phyloP scores from a whole-genome alignment of 2,329 filamentous ascomycete genomes.

The Xenoacremonium recifei region DNA sequence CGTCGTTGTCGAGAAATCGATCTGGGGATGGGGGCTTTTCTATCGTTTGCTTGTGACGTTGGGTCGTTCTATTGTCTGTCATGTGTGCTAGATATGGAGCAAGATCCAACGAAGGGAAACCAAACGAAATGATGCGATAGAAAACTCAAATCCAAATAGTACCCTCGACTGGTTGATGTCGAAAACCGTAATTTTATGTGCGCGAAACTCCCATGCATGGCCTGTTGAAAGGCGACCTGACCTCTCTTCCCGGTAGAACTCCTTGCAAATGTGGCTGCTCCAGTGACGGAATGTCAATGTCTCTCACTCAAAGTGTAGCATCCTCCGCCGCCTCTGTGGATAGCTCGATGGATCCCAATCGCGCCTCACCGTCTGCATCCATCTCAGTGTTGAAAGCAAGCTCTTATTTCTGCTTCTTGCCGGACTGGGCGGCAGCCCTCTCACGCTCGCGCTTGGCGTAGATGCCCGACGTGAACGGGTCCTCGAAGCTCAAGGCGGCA shows the following conservation, averaged over 20 bases:
- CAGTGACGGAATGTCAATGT: conserved; percentile 7
- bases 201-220: conserved; percentile 22
- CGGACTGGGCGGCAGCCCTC: conserved; percentile 51
- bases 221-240: conserved; percentile 28
- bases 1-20: no score
- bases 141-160: conserved; percentile 1
- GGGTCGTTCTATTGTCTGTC: neutral
- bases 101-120: no score
- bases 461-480: conserved; percentile 91
- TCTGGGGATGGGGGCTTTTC: no score
- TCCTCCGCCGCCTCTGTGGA: conserved; percentile 1
- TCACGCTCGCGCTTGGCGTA: conserved; percentile 79
- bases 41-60: neutral
- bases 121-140: no score
- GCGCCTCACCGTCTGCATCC: conserved; percentile 8
- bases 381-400: conserved; percentile 4
- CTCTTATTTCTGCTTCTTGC: conserved; percentile 52
- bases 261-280: conserved; percentile 13
- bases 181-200: conserved; percentile 19
- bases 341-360: conserved; percentile 2
- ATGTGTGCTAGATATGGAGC: conserved; percentile 12
- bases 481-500: conserved; percentile 81
- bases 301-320: no score
- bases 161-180: conserved; percentile 15
- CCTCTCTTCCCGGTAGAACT: conserved; percentile 16